Evolutionary conservation across 2,329 filamentous ascomycete genomes (phyloP), one percentile per base, ranked within the genome.

Genomic region (Penicillium crustosum): DNA sequence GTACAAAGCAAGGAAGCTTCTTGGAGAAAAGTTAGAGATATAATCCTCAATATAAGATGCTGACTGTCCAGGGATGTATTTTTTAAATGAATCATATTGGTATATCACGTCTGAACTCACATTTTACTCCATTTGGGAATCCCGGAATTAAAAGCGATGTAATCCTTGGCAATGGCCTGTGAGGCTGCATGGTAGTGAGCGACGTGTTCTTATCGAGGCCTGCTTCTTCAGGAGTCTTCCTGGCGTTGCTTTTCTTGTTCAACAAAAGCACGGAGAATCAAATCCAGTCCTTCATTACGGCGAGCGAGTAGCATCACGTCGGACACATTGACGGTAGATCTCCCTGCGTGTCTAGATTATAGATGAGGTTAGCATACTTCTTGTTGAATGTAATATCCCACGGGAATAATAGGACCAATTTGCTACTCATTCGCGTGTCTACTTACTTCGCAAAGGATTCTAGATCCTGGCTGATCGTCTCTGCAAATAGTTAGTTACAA

Each of bases 251-350:
- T 56, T 10, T 56, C 53, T 50, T 72, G 71, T 49, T 74, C 72
- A 17, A 73, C 60, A 50, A 74, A 78, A 6, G 72, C 67, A 12
- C 67, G 69, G 70, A 99, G 82, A 35, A 97, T 86, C 17, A 82
- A 82, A 65, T 93, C 86, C 21, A 99, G 77, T 19, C 92, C 91
- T 56, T 93, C 89, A 67, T 97, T 99, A 58, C 93, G 86, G 60
- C 94, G 82, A 27, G 91, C 88, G 31, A 99, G 84, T 8, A 99
- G 83, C 68, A 97, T 79, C 13, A 97, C 93, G 71, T 99, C 94
- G 51, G 93, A 89, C 0, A 89, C 89, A 38, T 87, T 91, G 64
- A 99, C 84, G 0, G 88, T 93, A 2, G 85, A 86, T 27, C 93
- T 85, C 1, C 90, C 89, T 12, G 90, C 93, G 75, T 99, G 94